Conservation (phyloP, 2,329 filamentous ascomycete genomes). For the Orbilia quercus region DNA sequence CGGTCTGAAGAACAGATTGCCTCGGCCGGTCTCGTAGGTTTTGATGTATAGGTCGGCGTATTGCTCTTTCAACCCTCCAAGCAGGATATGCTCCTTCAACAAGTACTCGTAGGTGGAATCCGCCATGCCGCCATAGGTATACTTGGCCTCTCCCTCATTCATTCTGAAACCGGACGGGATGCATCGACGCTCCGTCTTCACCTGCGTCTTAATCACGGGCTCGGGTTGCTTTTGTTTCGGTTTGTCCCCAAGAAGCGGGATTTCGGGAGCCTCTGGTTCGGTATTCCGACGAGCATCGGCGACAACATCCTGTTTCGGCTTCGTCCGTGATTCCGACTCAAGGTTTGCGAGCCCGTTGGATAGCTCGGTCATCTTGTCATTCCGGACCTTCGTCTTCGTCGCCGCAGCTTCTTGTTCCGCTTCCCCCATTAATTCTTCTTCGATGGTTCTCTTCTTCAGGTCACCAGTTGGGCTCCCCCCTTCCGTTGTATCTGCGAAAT, state of each 20-base stretch:
- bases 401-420: slow-evolving; percentile 6
- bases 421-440: slow-evolving; percentile 16
- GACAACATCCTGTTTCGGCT: slow-evolving; percentile 17
- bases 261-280: neutral
- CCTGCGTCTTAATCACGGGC: slow-evolving; percentile 58
- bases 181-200: slow-evolving; percentile 62
- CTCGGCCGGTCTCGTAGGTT: slow-evolving; percentile 74
- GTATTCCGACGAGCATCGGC: neutral
- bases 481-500: neutral
- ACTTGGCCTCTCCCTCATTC: slow-evolving; percentile 61
- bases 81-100: slow-evolving; percentile 77
- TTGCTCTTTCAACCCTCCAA: slow-evolving; percentile 77
- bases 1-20: slow-evolving; percentile 80
- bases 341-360: slow-evolving; percentile 38
- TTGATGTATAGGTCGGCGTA: slow-evolving; percentile 79
- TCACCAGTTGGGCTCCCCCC: slow-evolving; percentile 1
- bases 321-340: slow-evolving; percentile 18
- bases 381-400: slow-evolving; percentile 1
- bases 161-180: slow-evolving; percentile 36
- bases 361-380: slow-evolving; percentile 33
- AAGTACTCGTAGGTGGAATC: slow-evolving; percentile 80
- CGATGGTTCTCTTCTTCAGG: slow-evolving; percentile 14
- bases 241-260: neutral
- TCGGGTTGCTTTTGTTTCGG: neutral
- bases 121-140: slow-evolving; percentile 73